Conservation (phyloP, 257 asterid species). For the Capsicum rhomboideum region DNA sequence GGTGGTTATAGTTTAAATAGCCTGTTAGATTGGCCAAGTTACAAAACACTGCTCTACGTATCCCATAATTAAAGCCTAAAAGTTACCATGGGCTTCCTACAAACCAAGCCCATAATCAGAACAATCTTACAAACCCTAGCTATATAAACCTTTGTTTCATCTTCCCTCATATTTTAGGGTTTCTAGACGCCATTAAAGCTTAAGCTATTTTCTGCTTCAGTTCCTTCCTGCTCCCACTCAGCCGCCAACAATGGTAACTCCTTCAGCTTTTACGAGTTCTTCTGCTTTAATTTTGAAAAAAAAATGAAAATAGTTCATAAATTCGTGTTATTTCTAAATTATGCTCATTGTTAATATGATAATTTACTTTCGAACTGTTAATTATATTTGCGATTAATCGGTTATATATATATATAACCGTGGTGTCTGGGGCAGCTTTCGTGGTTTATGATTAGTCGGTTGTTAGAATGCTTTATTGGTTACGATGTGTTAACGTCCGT, state of each 20-base stretch:
- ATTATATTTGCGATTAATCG: too few relatives aligned
- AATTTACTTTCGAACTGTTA: too few relatives aligned
- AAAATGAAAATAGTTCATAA: too few relatives aligned
- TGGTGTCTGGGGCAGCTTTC: too few relatives aligned
- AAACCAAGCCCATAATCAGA: background rate
- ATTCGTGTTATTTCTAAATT: too few relatives aligned
- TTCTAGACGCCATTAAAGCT: background rate
- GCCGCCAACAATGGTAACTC: background rate
- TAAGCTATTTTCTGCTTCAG: background rate
- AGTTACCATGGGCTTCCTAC: too few relatives aligned
- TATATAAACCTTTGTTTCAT: background rate
- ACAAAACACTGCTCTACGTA: too few relatives aligned
- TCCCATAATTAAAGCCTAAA: too few relatives aligned
- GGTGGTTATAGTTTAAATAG: background rate
- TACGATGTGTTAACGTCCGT: too few relatives aligned
- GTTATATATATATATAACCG: too few relatives aligned
- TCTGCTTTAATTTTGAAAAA: background rate
- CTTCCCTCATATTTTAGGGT: background rate
- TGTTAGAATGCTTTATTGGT: background rate
- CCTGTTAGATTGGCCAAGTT: too few relatives aligned
- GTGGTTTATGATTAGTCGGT: background rate
- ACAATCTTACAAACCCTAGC: background rate
- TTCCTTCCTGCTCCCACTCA: background rate
- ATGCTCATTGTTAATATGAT: too few relatives aligned
- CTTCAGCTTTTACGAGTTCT: background rate